Conservation (phyloP, 257 asterid genomes). For the Solanum virginianum region DNA sequence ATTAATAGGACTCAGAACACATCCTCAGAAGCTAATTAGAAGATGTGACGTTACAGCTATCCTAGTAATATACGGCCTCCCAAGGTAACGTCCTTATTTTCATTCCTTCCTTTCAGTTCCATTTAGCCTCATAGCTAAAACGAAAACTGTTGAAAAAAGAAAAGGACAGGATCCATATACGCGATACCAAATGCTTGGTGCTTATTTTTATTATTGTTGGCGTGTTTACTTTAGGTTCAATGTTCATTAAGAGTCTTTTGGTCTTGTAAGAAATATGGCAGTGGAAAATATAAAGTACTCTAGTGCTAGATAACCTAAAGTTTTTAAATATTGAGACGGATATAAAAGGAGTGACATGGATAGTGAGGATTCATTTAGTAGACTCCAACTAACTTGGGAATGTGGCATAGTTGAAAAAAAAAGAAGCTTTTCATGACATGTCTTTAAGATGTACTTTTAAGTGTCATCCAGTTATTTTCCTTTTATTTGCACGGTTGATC, state of each 20-base stretch:
- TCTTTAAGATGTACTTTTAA: not conserved
- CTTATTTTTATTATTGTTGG: not conserved
- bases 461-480: not conserved
- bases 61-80: slow-evolving; percentile 88
- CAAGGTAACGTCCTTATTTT: slow-evolving; percentile 46
- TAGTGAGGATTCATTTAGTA: not conserved
- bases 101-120: not conserved
- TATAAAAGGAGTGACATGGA: not conserved
- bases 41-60: slow-evolving; percentile 96
- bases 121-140: not conserved
- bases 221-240: not conserved
- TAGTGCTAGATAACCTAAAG: not conserved
- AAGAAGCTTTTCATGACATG: not conserved
- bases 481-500: not conserved
- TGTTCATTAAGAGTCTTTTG: not conserved
- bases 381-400: not conserved
- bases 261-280: not conserved
- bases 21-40: slow-evolving; percentile 69
- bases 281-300: not conserved
- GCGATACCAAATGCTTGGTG: not conserved
- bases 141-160: not conserved
- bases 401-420: not conserved
- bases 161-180: not conserved
- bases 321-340: not conserved
- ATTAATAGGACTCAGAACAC: slow-evolving; percentile 71